Percentiles rank a stretch among this genome's conserved stretches.
phyloP scores from a whole-genome alignment of 441 rosid genomes.

The Sinapis alba region DNA sequence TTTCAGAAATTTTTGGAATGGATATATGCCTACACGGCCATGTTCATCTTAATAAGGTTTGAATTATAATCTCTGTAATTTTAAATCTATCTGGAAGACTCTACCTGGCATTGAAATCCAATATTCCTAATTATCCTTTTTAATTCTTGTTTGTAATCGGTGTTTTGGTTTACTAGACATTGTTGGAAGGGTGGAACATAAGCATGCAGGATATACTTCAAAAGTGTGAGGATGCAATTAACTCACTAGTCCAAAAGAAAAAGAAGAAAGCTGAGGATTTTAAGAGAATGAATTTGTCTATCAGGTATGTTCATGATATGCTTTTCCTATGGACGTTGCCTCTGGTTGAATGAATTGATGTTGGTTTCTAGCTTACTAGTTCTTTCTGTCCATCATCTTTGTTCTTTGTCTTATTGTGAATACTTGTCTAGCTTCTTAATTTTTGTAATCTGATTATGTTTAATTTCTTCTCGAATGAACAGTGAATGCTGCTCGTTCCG shows the following conservation, averaged over 20 bases:
- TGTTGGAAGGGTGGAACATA: conserved; percentile 59
- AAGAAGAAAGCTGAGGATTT: conserved; percentile 57
- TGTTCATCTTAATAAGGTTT: conserved; percentile 81
- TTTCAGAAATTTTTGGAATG: conserved; percentile 47
- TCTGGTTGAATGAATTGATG: conserved; percentile 12
- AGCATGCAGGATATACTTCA: conserved; percentile 61
- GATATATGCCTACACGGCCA: conserved; percentile 81
- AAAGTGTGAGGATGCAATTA: conserved; percentile 70
- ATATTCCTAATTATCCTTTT: background rate
- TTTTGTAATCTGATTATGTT: conserved; percentile 8
- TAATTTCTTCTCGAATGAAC: conserved; percentile 36
- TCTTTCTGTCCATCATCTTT: conserved; percentile 20
- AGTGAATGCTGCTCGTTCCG: conserved; percentile 76
- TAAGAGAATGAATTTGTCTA: conserved; percentile 53
- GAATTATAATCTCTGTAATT: conserved; percentile 23
- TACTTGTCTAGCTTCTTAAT: conserved; percentile 9
- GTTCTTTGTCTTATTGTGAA: conserved; percentile 6
- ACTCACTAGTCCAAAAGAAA: conserved; percentile 57
- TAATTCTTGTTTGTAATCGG: conserved; percentile 35
- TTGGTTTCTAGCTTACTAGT: conserved; percentile 13
- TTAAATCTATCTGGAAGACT: conserved; percentile 28
- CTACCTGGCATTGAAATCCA: conserved; percentile 17
- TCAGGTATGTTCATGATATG: conserved; percentile 62
- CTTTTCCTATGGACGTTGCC: conserved; percentile 18
- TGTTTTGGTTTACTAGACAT: conserved; percentile 50